phyloP scores from a whole-genome alignment of 2,329 filamentous ascomycete species.

The Penicillium digitatum region DNA sequence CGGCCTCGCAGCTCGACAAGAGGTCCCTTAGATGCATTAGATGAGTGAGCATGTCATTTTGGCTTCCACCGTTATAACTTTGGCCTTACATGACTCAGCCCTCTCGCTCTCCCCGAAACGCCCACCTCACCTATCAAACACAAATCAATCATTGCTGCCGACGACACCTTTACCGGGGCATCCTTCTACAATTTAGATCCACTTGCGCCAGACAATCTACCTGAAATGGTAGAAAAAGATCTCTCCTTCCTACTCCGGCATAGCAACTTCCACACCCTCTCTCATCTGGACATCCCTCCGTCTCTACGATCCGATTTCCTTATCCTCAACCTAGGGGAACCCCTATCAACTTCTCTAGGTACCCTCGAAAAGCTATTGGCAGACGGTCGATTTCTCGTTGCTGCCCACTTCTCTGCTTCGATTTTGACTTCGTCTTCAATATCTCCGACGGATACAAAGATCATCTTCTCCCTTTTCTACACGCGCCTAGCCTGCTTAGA shows the following conservation, averaged over 20 bases:
- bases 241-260: constrained; percentile 76
- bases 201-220: constrained; percentile 31
- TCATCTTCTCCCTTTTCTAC: constrained; percentile 75
- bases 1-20: constrained; percentile 57
- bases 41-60: constrained; percentile 58
- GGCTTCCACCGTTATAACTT: background rate
- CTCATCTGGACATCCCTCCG: constrained; percentile 55
- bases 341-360: constrained; percentile 40
- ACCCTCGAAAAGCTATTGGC: constrained; percentile 63
- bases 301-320: constrained; percentile 67
- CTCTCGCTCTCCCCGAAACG: constrained; percentile 21
- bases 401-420: constrained; percentile 53
- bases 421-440: constrained; percentile 43
- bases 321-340: constrained; percentile 59
- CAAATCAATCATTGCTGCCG: constrained; percentile 14
- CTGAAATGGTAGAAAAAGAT: constrained; percentile 57
- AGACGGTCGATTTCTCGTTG: constrained; percentile 73
- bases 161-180: constrained; percentile 23
- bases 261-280: constrained; percentile 77
- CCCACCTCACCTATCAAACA: constrained; percentile 17
- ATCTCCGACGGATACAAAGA: constrained; percentile 51
- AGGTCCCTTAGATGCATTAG: constrained; percentile 66
- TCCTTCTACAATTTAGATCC: constrained; percentile 37
- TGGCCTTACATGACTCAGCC: constrained; percentile 19
- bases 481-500: constrained; percentile 77